Percentiles rank a stretch among this genome's conserved stretches.
Evolutionary conservation across 352 stramenopile genomes (phyloP).

Genomic region (Aphanomyces euteiches): DNA sequence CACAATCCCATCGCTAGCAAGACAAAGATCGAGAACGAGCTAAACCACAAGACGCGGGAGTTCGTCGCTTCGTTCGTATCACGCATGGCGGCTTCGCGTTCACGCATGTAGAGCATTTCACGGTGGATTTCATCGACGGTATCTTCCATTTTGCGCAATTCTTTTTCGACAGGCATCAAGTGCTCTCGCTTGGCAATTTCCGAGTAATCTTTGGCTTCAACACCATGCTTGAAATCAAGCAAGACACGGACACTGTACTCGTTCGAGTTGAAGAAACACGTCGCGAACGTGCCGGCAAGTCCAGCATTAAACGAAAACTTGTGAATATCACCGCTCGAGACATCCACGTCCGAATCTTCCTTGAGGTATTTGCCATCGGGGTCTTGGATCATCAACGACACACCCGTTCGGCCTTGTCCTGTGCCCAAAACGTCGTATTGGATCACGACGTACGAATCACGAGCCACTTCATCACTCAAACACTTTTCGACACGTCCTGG

Average conservation of each 20-base stretch:
- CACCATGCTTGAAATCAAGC: conserved; percentile 85
- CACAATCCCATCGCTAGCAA: conserved; percentile 80
- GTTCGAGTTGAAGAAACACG: conserved; percentile 83
- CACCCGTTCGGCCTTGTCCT: conserved; percentile 59
- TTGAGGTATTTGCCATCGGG: conserved; percentile 74
- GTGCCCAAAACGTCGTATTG: conserved; percentile 78
- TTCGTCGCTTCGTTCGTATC: conserved; percentile 89
- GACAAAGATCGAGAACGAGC: conserved; percentile 84
- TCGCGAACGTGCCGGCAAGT: conserved; percentile 57
- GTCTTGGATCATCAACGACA: conserved; percentile 69
- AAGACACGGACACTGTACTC: conserved; percentile 65
- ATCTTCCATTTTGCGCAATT: conserved; percentile 88
- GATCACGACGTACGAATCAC: conserved; percentile 73
- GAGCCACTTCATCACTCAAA: conserved; percentile 76
- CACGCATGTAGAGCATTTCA: conserved; percentile 88
- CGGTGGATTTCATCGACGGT: conserved; percentile 85
- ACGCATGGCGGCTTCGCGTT: conserved; percentile 79
- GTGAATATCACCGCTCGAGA: conserved; percentile 70
- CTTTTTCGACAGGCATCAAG: conserved; percentile 84
- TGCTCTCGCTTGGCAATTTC: conserved; percentile 86
- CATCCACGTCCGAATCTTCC: conserved; percentile 81
- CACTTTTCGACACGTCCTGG: conserved; percentile 67
- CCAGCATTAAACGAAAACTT: conserved; percentile 82
- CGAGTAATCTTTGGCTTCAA: conserved; percentile 86
- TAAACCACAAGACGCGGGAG: conserved; percentile 87